Conservation (phyloP, 371 early-diverging fungal species). For the Mucor sp. region DNA sequence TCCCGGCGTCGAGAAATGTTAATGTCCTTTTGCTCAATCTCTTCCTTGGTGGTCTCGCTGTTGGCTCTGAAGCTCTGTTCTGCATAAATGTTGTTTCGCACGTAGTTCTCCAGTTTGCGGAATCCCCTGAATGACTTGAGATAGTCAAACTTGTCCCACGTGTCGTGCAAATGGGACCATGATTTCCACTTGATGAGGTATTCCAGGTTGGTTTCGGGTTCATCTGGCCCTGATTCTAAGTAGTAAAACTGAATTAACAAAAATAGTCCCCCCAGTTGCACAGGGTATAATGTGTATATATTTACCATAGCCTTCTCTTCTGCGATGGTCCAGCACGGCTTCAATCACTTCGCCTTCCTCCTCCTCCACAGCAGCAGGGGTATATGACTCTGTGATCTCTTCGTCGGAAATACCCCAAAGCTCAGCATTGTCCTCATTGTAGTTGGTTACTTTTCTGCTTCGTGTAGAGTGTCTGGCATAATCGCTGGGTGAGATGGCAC, state of each 20-base stretch:
- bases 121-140: constrained; percentile 81
- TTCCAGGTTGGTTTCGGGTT: constrained; percentile 69
- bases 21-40: constrained; percentile 86
- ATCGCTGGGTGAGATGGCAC: constrained; percentile 33
- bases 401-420: constrained; percentile 51
- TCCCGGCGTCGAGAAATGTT: constrained; percentile 81
- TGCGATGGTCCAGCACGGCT: constrained; percentile 59
- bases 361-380: constrained; percentile 28
- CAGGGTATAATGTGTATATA: constrained; percentile 8
- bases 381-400: constrained; percentile 23
- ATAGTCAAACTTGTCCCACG: constrained; percentile 80
- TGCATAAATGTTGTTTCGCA: constrained; percentile 66
- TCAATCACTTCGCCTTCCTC: constrained; percentile 71
- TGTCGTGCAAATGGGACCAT: constrained; percentile 88
- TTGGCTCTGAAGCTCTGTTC: constrained; percentile 66
- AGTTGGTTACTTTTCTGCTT: constrained; percentile 47
- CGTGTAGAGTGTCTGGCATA: constrained; percentile 53
- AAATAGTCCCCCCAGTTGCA: neutral
- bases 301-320: constrained; percentile 20
- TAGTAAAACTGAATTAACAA: neutral
- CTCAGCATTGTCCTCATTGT: constrained; percentile 52
- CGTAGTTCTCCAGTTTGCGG: constrained; percentile 90
- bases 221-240: constrained; percentile 48
- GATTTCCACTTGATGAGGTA: constrained; percentile 94
- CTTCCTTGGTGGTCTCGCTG: constrained; percentile 77